Evolutionary conservation across 441 rosid species (phyloP).

Genomic region (Pelargonium cotyledonis): DNA sequence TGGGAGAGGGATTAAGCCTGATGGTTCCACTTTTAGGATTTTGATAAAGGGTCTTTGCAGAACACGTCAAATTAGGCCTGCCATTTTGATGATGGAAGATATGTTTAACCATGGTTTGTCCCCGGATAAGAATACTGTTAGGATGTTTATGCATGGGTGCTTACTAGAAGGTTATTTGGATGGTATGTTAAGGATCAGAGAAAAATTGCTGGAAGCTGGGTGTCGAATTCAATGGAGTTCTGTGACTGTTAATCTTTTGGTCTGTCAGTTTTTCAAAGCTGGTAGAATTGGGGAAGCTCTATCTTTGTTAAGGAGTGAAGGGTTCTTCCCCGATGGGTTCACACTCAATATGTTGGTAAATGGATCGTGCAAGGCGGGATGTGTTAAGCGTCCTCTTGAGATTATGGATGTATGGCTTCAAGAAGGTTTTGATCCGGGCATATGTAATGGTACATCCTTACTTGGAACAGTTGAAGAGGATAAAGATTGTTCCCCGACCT

Average conservation of each 20-base stretch:
- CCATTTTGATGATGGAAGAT: slow-evolving; percentile 82
- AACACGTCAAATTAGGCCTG: slow-evolving; percentile 83
- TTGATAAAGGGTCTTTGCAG: slow-evolving; percentile 76
- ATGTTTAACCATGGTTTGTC: slow-evolving; percentile 54
- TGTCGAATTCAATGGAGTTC: slow-evolving; percentile 32
- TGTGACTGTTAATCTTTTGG: slow-evolving; percentile 74
- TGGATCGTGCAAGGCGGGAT: slow-evolving; percentile 70
- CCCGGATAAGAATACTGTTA: slow-evolving; percentile 80
- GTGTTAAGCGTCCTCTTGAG: slow-evolving; percentile 72
- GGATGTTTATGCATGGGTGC: slow-evolving; percentile 78
- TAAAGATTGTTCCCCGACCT: slow-evolving; percentile 78
- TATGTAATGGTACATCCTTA: slow-evolving; percentile 63
- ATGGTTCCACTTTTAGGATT: slow-evolving; percentile 74
- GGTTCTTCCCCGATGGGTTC: slow-evolving; percentile 66
- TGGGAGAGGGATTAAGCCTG: slow-evolving; percentile 54
- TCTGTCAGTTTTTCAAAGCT: slow-evolving; percentile 74
- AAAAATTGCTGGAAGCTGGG: slow-evolving; percentile 51
- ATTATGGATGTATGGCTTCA: slow-evolving; percentile 80
- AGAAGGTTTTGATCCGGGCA: slow-evolving; percentile 76
- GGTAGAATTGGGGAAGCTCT: slow-evolving; percentile 67
- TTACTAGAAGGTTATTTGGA: slow-evolving; percentile 72
- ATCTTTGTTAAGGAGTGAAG: slow-evolving; percentile 54
- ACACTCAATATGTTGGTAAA: slow-evolving; percentile 74
- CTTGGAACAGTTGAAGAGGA: slow-evolving; percentile 75
- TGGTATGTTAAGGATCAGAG: slow-evolving; percentile 65